Conservation (phyloP, 2,329 filamentous ascomycete genomes). For the Sclerotinia minor region DNA sequence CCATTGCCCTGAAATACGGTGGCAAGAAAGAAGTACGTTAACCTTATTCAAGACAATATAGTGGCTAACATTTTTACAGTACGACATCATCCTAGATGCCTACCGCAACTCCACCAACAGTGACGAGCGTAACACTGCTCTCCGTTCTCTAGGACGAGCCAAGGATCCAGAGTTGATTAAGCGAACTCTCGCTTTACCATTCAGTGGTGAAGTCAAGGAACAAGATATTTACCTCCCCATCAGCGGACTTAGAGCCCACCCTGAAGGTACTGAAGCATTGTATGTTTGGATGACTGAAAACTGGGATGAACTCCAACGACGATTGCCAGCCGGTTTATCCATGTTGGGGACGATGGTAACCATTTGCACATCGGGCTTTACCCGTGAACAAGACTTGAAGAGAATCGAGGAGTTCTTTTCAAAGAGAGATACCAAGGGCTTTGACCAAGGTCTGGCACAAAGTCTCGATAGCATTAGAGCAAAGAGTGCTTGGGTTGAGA, state of each 20-base stretch:
- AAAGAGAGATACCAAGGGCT: slow-evolving; percentile 80
- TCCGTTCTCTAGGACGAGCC: slow-evolving; percentile 78
- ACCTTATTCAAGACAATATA: not conserved
- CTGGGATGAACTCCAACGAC: slow-evolving; percentile 81
- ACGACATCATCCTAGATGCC: slow-evolving; percentile 72
- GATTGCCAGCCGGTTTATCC: slow-evolving; percentile 79
- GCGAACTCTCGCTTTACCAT: slow-evolving; percentile 72
- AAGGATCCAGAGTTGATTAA: slow-evolving; percentile 78
- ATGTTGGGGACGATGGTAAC: slow-evolving; percentile 84
- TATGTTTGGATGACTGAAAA: slow-evolving; percentile 83
- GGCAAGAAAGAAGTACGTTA: slow-evolving; percentile 72
- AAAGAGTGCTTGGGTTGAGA: slow-evolving; percentile 77
- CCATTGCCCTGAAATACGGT: slow-evolving; percentile 79
- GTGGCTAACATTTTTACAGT: slow-evolving; percentile 49
- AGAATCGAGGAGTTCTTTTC: slow-evolving; percentile 80
- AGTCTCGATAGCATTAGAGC: slow-evolving; percentile 80
- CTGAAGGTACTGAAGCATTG: slow-evolving; percentile 75
- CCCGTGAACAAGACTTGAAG: slow-evolving; percentile 70
- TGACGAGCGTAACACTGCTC: slow-evolving; percentile 88
- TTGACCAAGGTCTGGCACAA: slow-evolving; percentile 86
- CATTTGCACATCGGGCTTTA: slow-evolving; percentile 80
- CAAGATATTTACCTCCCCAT: slow-evolving; percentile 93
- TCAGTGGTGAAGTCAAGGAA: slow-evolving; percentile 82
- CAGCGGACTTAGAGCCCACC: slow-evolving; percentile 72
- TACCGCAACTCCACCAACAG: slow-evolving; percentile 74